Evolutionary conservation across 345 rosid genomes (phyloP), one percentile per base, ranked within the genome.

Genomic region (Combretum micranthum): DNA sequence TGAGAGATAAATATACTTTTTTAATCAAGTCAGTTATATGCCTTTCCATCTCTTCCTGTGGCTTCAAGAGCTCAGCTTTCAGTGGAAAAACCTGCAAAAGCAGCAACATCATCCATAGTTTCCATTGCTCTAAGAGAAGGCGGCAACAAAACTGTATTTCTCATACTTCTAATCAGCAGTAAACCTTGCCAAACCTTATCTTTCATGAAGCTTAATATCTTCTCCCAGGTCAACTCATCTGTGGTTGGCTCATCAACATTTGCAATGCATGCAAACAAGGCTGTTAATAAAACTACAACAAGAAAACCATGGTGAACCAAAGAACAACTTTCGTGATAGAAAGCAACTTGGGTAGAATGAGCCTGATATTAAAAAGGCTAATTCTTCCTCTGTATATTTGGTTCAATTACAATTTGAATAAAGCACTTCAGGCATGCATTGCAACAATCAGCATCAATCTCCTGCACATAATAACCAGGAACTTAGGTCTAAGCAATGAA

Each of bases 41-140:
- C 52, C 86, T 84, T 61, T 94, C 99, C 99, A 94, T 84, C 75
- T 85, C 96, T 71, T 90, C 97, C 65, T 82, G 90, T 57, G 99
- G 97, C 67, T 78, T 94, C 74, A 94, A 75, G 49, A 94, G 92
- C 71, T 90, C 99, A 59, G 76, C 80, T 74, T 85, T 90, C 55
- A 86, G 74, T 43, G 97, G 97, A 61, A 90, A 87, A 42, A 94
- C 93, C 97, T 94, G 74, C 70, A 72, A 50, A 52, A 13, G 14
- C 19, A 25, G 39, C 2, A 15, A 20, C 39, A 32, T 4, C 10
- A 11, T 32, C 39, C 39, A 32, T 7, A 32, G 6, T 32, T 32
- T 32, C 9, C 39, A 1, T 25, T 25, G 26, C 26, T 25, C 26
- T 5, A 25, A 25, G 26, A 25, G 26, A n/a, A n/a, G n/a, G 26